phyloP scores from a whole-genome alignment of 345 rosid species.

The Hevea brasiliensis region DNA sequence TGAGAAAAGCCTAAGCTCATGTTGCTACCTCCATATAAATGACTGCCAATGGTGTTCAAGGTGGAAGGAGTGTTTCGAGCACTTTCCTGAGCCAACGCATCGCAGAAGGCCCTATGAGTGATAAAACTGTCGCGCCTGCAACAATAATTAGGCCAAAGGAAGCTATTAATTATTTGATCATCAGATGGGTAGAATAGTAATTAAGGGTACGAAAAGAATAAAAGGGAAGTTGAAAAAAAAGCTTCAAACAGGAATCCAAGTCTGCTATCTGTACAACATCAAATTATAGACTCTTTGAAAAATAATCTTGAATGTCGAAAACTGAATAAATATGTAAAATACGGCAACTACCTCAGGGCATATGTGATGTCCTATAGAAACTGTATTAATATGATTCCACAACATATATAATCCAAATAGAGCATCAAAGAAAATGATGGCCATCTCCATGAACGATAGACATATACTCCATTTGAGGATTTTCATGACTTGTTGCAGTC shows the following conservation, averaged over 20 bases:
- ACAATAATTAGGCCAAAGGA: constrained; percentile 1
- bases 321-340: background rate
- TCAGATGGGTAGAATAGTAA: too few relatives aligned
- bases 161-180: background rate
- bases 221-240: too few relatives aligned
- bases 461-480: background rate
- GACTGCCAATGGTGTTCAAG: constrained; percentile 55
- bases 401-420: constrained; percentile 19
- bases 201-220: too few relatives aligned
- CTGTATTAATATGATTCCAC: constrained; percentile 9
- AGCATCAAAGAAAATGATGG: background rate
- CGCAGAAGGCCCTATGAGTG: constrained; percentile 82
- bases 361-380: constrained; percentile 12
- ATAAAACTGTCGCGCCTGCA: constrained; percentile 81
- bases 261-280: background rate
- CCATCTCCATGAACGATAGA: background rate
- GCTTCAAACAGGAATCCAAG: background rate
- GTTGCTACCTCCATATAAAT: constrained; percentile 58
- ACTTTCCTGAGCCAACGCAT: constrained; percentile 80
- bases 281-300: constrained; percentile 5
- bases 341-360: background rate
- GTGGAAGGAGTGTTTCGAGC: constrained; percentile 60
- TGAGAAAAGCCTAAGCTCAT: constrained; percentile 60
- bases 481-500: background rate
- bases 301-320: background rate